Percentiles rank a stretch among this genome's conserved stretches.
Evolutionary conservation across 2,329 filamentous ascomycete species (phyloP).

Genomic region (Coniochaeta pulveracea): DNA sequence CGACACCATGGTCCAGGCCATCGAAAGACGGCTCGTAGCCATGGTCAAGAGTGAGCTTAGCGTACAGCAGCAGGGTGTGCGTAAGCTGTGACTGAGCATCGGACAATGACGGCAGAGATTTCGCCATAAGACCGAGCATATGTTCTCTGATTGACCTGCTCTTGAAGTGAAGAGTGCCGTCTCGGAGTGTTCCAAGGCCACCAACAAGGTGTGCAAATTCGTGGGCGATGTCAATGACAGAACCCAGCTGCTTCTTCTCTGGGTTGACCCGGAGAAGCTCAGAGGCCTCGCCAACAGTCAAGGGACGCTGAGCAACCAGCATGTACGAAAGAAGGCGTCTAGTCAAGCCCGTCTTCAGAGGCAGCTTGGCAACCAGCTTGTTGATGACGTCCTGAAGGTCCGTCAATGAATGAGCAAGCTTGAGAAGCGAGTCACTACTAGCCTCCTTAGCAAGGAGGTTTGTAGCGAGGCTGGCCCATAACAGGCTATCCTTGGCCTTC

Average conservation of each 20-base stretch:
- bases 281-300: slow-evolving; percentile 19
- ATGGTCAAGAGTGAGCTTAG: slow-evolving; percentile 16
- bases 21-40: slow-evolving; percentile 18
- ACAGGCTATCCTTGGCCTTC: slow-evolving; percentile 23
- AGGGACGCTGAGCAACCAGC: slow-evolving; percentile 20
- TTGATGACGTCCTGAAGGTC: slow-evolving; percentile 15
- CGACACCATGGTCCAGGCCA: slow-evolving; percentile 13
- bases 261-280: slow-evolving; percentile 20
- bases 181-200: slow-evolving; percentile 20
- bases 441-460: slow-evolving; percentile 15
- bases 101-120: slow-evolving; percentile 18
- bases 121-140: slow-evolving; percentile 20
- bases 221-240: slow-evolving; percentile 11
- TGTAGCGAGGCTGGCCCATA: slow-evolving; percentile 23
- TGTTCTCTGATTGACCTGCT: slow-evolving; percentile 20
- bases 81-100: slow-evolving; percentile 23
- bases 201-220: slow-evolving; percentile 13
- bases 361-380: slow-evolving; percentile 14
- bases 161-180: slow-evolving; percentile 23
- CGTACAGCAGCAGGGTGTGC: slow-evolving; percentile 22
- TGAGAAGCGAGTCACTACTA: slow-evolving; percentile 13
- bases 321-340: slow-evolving; percentile 21
- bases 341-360: slow-evolving; percentile 15
- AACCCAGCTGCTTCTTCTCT: slow-evolving; percentile 10
- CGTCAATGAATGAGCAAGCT: slow-evolving; percentile 13